phyloP scores from a whole-genome alignment of 106 monocot species.

The Allium cepa region DNA sequence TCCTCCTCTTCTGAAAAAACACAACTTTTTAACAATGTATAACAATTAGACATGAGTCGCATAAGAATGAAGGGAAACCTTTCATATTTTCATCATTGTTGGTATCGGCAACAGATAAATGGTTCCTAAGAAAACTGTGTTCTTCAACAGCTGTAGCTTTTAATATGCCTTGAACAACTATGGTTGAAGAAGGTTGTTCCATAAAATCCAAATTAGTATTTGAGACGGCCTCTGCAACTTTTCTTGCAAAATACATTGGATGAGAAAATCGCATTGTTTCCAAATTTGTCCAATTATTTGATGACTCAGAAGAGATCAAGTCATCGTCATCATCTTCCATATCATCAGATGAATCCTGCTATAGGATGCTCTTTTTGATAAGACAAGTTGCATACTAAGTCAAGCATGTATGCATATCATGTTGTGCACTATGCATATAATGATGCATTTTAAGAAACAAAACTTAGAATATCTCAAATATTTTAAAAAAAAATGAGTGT shows the following conservation, averaged over 20 bases:
- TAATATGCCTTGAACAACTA: slow-evolving; percentile 69
- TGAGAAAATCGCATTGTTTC: slow-evolving; percentile 76
- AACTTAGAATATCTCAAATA: too few species aligned
- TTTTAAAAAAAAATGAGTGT: too few species aligned
- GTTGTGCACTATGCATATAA: too few species aligned
- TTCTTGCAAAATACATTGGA: slow-evolving; percentile 79
- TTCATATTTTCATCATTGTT: slow-evolving; percentile 1
- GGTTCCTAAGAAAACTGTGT: slow-evolving; percentile 22
- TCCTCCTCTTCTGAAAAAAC: too few species aligned
- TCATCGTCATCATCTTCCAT: slow-evolving; percentile 57
- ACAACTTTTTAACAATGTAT: too few species aligned
- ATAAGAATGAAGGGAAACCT: too few species aligned
- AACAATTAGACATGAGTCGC: too few species aligned
- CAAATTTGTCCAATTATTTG: slow-evolving; percentile 58
- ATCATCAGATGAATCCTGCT: slow-evolving; percentile 39
- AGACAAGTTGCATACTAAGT: too few species aligned
- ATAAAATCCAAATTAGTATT: slow-evolving; percentile 58
- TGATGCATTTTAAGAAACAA: too few species aligned
- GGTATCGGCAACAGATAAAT: slow-evolving; percentile 13
- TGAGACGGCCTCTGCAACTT: slow-evolving; percentile 56
- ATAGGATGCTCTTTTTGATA: slow-evolving; percentile 11
- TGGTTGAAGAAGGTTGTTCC: slow-evolving; percentile 66
- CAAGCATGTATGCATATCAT: too few species aligned
- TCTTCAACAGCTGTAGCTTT: slow-evolving; percentile 74
- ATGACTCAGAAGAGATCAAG: slow-evolving; percentile 27